Evolutionary conservation across 805 yeast species (phyloP).

Genomic region (Cyberlindnera suaveolens): DNA sequence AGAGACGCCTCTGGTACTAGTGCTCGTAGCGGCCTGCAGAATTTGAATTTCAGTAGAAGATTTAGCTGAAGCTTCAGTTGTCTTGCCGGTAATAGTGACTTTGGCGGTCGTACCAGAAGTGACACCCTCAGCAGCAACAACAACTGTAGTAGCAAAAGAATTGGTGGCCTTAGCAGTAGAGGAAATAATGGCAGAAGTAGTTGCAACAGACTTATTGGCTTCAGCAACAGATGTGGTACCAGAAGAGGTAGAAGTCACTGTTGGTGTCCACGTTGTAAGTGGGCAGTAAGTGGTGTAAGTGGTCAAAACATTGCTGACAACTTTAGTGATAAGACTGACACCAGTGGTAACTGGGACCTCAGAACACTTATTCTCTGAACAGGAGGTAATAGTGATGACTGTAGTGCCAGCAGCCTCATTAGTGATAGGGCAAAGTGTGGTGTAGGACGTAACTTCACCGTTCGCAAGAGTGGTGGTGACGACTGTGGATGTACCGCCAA

Average conservation of each 20-base stretch:
- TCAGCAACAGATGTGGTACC: conserved; percentile 1
- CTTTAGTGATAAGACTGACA: conserved; percentile 7
- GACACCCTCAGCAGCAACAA: conserved; percentile 38
- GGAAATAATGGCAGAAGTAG: background rate
- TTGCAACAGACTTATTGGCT: background rate
- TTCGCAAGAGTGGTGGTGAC: conserved; percentile 4
- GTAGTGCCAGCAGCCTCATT: conserved; percentile 1
- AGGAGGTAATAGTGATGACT: conserved; percentile 8
- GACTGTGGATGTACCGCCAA: background rate
- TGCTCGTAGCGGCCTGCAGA: too few species aligned
- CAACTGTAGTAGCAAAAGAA: conserved; percentile 9
- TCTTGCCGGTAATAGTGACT: conserved; percentile 33
- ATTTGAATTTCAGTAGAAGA: background rate
- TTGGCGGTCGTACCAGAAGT: conserved; percentile 91
- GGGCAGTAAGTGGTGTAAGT: conserved; percentile 29
- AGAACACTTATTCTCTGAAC: conserved; percentile 9
- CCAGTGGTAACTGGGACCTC: conserved; percentile 12
- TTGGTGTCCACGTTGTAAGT: conserved; percentile 3
- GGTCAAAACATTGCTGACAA: conserved; percentile 5
- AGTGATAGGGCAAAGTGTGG: conserved; percentile 1
- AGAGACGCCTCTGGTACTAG: background rate
- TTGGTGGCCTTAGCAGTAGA: conserved; percentile 4
- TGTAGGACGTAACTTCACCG: conserved; percentile 5
- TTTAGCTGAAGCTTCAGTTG: background rate
- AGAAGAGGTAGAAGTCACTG: conserved; percentile 6